A percentile compares a stretch with the other conserved stretches of the same genome.
These are phyloP conservation scores for Nicotiana tabacum DNA, from an alignment of 257 asterid species.

Conservation along the genomic window DNA sequence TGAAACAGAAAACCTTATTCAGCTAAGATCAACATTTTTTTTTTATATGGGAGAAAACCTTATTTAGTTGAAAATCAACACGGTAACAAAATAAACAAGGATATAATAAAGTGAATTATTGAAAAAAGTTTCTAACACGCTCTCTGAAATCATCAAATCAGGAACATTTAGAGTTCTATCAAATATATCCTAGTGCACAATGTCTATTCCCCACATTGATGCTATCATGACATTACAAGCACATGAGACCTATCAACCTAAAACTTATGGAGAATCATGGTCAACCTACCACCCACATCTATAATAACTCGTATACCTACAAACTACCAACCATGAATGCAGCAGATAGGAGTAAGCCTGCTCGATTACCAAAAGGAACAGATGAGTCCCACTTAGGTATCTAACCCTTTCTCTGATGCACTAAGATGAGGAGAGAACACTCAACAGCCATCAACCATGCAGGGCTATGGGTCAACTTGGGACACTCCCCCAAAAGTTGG, in stretches of 20 bases:
- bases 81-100: not conserved
- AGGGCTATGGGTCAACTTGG: not conserved
- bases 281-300: not conserved
- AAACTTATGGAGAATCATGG: constrained; percentile 2
- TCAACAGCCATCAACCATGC: not conserved
- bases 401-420: not conserved
- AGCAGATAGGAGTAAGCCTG: not conserved
- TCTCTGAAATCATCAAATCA: not conserved
- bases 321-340: not conserved
- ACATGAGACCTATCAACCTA: not conserved
- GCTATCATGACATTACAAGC: not conserved
- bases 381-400: not conserved
- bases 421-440: not conserved
- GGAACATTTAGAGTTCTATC: not conserved
- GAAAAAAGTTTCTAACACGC: not conserved
- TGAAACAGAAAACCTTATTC: constrained; percentile 15
- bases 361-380: not conserved
- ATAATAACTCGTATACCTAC: not conserved
- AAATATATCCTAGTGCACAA: not conserved
- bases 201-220: not conserved
- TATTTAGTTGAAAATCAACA: not conserved
- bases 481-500: not conserved
- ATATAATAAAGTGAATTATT: not conserved
- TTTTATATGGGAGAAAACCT: not conserved
- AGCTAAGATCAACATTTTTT: not conserved